phyloP scores from a whole-genome alignment of 441 rosid species.

The Manihot esculenta region DNA sequence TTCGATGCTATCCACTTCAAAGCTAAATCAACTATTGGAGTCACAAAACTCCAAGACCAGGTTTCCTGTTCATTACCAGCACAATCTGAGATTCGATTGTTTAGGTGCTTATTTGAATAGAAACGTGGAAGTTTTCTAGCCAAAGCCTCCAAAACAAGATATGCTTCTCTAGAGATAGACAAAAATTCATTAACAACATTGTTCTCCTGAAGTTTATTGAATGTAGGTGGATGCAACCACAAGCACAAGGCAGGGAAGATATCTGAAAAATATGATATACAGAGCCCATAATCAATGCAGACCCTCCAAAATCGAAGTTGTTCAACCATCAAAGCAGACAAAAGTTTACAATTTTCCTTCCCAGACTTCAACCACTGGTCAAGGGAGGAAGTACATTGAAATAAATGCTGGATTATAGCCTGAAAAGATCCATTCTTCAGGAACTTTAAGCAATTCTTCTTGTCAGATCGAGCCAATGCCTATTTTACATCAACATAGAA shows the following conservation, averaged over 20 bases:
- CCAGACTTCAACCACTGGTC: slow-evolving; percentile 72
- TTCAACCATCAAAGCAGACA: slow-evolving; percentile 75
- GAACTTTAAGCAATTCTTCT: slow-evolving; percentile 53
- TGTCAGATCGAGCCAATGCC: slow-evolving; percentile 75
- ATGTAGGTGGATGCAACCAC: slow-evolving; percentile 78
- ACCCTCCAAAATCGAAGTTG: slow-evolving; percentile 82
- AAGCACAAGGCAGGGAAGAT: slow-evolving; percentile 80
- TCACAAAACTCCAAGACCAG: slow-evolving; percentile 86
- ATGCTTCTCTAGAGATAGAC: slow-evolving; percentile 69
- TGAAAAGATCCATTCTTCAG: slow-evolving; percentile 53
- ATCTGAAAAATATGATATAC: slow-evolving; percentile 65
- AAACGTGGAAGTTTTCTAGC: slow-evolving; percentile 69
- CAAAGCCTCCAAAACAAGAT: slow-evolving; percentile 71
- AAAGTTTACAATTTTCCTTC: slow-evolving; percentile 66
- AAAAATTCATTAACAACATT: slow-evolving; percentile 58
- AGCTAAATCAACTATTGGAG: slow-evolving; percentile 76
- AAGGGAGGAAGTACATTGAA: slow-evolving; percentile 57
- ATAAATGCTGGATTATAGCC: slow-evolving; percentile 71
- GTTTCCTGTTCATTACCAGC: slow-evolving; percentile 33
- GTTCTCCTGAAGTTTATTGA: slow-evolving; percentile 55
- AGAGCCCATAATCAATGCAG: slow-evolving; percentile 64
- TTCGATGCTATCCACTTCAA: slow-evolving; percentile 58
- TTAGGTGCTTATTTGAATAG: slow-evolving; percentile 37
- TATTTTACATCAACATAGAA: slow-evolving; percentile 30
- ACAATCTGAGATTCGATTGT: slow-evolving; percentile 24